These are phyloP conservation scores for Pyrus hybrid DNA, from an alignment of 331 rosid species.

Conservation along the genomic window DNA sequence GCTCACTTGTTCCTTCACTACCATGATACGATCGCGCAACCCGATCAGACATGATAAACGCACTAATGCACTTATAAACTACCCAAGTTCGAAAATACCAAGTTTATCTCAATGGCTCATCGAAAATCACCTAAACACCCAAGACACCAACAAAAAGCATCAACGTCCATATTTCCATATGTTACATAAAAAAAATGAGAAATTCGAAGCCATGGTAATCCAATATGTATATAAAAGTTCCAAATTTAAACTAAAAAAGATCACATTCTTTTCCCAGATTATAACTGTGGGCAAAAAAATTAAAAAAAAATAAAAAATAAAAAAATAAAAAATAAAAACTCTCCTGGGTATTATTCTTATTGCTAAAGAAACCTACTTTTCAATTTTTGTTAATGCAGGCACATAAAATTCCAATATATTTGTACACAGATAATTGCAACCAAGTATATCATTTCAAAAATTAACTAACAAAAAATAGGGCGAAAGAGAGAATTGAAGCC, in stretches of 20 bases:
- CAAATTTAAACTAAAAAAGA: background rate
- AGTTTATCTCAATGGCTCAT: conserved; percentile 1
- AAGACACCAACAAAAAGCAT: background rate
- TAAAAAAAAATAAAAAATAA: background rate
- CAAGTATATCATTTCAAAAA: background rate
- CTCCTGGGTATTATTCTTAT: background rate
- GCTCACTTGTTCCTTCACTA: conserved; percentile 25
- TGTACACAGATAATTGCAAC: background rate
- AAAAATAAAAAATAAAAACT: too few species aligned
- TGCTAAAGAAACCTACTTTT: background rate
- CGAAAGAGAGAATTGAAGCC: background rate
- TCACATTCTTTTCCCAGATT: background rate
- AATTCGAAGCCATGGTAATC: background rate
- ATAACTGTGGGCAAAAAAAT: background rate
- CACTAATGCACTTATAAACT: background rate
- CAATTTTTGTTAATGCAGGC: background rate
- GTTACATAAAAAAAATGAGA: background rate
- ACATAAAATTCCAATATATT: background rate
- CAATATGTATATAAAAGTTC: background rate
- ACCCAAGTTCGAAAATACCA: background rate
- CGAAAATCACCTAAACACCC: conserved; percentile 23
- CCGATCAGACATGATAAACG: conserved; percentile 41
- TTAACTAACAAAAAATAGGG: too few species aligned
- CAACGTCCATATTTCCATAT: background rate
- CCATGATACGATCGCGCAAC: conserved; percentile 16